phyloP scores from a whole-genome alignment of 495 filamentous ascomycete genomes.

The Penicillium alfredii region DNA sequence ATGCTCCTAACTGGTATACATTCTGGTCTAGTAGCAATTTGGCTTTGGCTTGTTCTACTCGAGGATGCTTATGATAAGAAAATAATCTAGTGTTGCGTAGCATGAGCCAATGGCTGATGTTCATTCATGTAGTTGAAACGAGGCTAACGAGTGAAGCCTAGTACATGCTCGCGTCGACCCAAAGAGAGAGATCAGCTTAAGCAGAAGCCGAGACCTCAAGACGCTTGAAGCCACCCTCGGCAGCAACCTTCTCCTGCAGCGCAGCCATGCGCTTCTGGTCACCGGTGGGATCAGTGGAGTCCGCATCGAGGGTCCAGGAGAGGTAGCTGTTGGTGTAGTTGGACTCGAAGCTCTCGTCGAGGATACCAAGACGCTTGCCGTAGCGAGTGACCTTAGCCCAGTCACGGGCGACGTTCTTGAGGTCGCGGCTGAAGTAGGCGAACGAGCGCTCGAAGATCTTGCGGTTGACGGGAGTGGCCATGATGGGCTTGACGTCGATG shows the following conservation, averaged over 20 bases:
- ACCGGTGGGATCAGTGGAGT: slow-evolving; percentile 55
- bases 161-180: neutral
- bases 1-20: too few relatives aligned
- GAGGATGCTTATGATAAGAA: too few relatives aligned
- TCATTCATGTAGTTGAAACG: slow-evolving; percentile 4
- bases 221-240: slow-evolving; percentile 41
- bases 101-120: too few relatives aligned
- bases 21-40: too few relatives aligned
- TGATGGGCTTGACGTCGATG: slow-evolving; percentile 60
- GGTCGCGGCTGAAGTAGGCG: slow-evolving; percentile 63
- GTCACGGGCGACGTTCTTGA: slow-evolving; percentile 65
- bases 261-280: slow-evolving; percentile 63
- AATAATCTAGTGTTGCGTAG: too few relatives aligned
- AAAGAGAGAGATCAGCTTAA: slow-evolving; percentile 9
- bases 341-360: slow-evolving; percentile 50
- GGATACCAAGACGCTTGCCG: slow-evolving; percentile 57
- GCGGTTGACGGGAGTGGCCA: slow-evolving; percentile 57
- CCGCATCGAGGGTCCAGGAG: slow-evolving; percentile 53
- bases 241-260: slow-evolving; percentile 53
- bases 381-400: slow-evolving; percentile 67
- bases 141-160: slow-evolving; percentile 19
- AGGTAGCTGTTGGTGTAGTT: slow-evolving; percentile 66
- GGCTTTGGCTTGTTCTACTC: too few relatives aligned
- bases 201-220: slow-evolving; percentile 30
- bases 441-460: slow-evolving; percentile 70